Evolutionary conservation across 441 rosid species (phyloP), one percentile per base, ranked within the genome.

Genomic region (Gossypium laxum): DNA sequence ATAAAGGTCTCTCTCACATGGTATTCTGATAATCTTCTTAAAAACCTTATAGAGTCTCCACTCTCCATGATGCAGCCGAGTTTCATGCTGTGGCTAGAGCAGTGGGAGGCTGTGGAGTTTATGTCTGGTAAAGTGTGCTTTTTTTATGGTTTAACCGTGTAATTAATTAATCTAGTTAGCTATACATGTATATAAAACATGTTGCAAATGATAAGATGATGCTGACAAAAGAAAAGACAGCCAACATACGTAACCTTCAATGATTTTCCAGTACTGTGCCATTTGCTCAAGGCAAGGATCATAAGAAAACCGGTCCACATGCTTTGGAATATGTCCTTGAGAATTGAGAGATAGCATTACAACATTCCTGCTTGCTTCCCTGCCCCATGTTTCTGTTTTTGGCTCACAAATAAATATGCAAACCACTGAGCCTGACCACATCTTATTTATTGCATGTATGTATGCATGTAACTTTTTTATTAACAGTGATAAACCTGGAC

Each of bases 51-150:
- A 87, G 86, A 87, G 91, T n/a, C n/a, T n/a, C n/a, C n/a, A n/a
- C n/a, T 62, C 86, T 77, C 67, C 89, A 83, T 62, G 80, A 78
- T 57, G 76, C 87, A 56, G 89, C 89, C 64, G 89, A 85, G 83
- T 83, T 77, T 69, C 88, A 85, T 43, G 91, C 85, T 21, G 74
- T 69, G 32, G 87, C 91, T 61, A 78, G 89, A 74, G 91, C 88
- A 28, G 86, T 82, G 30, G 91, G 86, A 79, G 91, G 89, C 15
- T 85, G 88, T 26, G 79, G 82, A 63, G 81, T 87, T 56, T 84
- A 81, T 67, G 86, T 82, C 7, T 84, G 91, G 89, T 82, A 75
- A 32, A 32, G 41, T 34, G 10, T 10, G 18, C 14, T 58, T 14
- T 70, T 14, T 21, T n/a, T 11, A 30, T 69, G 72, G 60, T 52